Evolutionary conservation across 768 basidiomycete genomes (phyloP).

Genomic region (Serendipita indica): DNA sequence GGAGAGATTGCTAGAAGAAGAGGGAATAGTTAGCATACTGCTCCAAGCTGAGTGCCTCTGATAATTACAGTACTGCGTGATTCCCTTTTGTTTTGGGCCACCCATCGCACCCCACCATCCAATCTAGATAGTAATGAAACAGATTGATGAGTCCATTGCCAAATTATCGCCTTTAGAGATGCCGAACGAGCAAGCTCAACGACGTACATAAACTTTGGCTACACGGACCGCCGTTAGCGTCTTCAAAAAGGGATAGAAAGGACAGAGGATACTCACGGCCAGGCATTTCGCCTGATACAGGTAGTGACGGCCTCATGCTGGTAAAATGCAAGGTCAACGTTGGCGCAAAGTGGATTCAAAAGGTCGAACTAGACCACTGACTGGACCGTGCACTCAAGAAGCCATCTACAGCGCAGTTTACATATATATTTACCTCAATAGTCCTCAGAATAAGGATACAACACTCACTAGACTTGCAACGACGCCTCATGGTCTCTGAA

Average conservation of each 20-base stretch:
- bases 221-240: slow-evolving; percentile 9
- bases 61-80: slow-evolving; percentile 65
- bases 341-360: not conserved
- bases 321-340: not conserved
- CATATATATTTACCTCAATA: too few relatives aligned
- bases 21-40: not conserved
- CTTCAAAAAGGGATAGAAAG: not conserved
- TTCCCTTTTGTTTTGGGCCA: slow-evolving; percentile 56
- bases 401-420: too few relatives aligned
- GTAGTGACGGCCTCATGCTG: slow-evolving; percentile 46
- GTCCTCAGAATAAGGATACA: too few relatives aligned
- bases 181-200: not conserved
- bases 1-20: slow-evolving; percentile 56
- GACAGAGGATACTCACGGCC: slow-evolving; percentile 40
- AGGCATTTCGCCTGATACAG: slow-evolving; percentile 62
- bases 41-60: not conserved
- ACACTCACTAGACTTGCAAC: too few relatives aligned
- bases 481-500: too few relatives aligned
- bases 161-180: not conserved
- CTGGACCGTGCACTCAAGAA: too few relatives aligned
- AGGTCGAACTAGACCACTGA: too few relatives aligned
- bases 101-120: slow-evolving; percentile 84
- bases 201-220: slow-evolving; percentile 76
- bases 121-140: slow-evolving; percentile 32
- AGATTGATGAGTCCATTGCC: not conserved